A percentile compares a stretch with the other conserved stretches of the same genome.
Evolutionary conservation across 495 filamentous ascomycete species (phyloP).

Genomic region (Hypomontagnella monticulosa): DNA sequence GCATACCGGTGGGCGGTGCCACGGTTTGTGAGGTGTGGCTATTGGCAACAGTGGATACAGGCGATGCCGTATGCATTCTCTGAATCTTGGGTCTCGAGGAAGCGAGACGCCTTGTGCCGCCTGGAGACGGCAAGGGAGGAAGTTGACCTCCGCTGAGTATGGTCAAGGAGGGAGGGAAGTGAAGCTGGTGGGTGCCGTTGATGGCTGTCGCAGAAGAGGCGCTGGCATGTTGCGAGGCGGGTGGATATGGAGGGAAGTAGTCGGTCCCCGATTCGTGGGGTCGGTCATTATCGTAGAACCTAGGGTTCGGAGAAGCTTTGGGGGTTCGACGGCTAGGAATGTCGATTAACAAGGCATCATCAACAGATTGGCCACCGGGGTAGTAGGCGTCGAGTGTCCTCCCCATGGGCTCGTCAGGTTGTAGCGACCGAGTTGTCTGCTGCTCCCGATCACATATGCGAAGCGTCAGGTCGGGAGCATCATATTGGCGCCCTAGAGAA

Average conservation of each 20-base stretch:
- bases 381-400: constrained; percentile 84
- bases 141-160: constrained; percentile 82
- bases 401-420: constrained; percentile 86
- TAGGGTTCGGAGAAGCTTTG: constrained; percentile 72
- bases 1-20: constrained; percentile 49
- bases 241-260: constrained; percentile 90
- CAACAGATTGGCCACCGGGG: constrained; percentile 86
- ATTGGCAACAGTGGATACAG: constrained; percentile 66
- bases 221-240: constrained; percentile 52
- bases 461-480: constrained; percentile 87
- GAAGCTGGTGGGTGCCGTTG: constrained; percentile 50
- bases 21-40: constrained; percentile 49
- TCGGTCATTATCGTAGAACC: constrained; percentile 69
- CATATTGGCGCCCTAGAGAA: constrained; percentile 85
- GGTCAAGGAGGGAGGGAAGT: constrained; percentile 70
- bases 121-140: constrained; percentile 86
- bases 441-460: constrained; percentile 90
- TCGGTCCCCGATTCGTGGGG: constrained; percentile 80
- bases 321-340: constrained; percentile 84
- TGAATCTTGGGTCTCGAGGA: constrained; percentile 66
- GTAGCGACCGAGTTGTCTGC: constrained; percentile 76
- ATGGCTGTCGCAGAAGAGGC: constrained; percentile 39
- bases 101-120: constrained; percentile 60
- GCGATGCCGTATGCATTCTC: constrained; percentile 84
- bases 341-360: constrained; percentile 93